phyloP scores from a whole-genome alignment of 305 asterid species.

The Fraxinus platypoda region DNA sequence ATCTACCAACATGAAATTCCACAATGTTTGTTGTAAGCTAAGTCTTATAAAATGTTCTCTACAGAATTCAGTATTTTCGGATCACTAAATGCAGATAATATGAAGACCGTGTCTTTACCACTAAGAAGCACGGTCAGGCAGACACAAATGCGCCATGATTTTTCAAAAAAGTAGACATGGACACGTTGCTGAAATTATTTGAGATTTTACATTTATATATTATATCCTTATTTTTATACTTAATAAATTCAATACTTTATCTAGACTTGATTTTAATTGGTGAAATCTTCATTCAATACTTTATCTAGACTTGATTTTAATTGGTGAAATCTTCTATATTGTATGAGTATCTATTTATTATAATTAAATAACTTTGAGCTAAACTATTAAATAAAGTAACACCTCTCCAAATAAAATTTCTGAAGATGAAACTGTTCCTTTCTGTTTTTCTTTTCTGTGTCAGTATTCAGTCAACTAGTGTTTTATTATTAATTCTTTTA shows the following conservation, averaged over 20 bases:
- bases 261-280: not conserved
- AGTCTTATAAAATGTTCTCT: not conserved
- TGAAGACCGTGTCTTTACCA: not conserved
- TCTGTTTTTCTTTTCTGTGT: not conserved
- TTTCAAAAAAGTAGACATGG: not conserved
- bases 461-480: not conserved
- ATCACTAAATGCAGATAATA: slow-evolving; percentile 4
- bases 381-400: not conserved
- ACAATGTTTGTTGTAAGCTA: not conserved
- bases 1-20: not conserved
- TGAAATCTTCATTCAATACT: not conserved
- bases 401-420: not conserved
- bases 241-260: too few species aligned
- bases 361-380: not conserved
- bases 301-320: not conserved
- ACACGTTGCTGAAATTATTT: too few species aligned
- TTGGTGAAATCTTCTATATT: not conserved
- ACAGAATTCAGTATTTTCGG: slow-evolving; percentile 1
- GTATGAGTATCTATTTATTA: not conserved
- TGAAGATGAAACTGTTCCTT: not conserved
- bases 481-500: slow-evolving; percentile 5
- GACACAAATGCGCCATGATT: not conserved
- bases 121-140: not conserved
- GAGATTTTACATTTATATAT: not conserved
- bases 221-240: not conserved